These are phyloP conservation scores for Saccharomyces hybrid DNA, from an alignment of 1,139 yeast genomes.

Conservation along the genomic window DNA sequence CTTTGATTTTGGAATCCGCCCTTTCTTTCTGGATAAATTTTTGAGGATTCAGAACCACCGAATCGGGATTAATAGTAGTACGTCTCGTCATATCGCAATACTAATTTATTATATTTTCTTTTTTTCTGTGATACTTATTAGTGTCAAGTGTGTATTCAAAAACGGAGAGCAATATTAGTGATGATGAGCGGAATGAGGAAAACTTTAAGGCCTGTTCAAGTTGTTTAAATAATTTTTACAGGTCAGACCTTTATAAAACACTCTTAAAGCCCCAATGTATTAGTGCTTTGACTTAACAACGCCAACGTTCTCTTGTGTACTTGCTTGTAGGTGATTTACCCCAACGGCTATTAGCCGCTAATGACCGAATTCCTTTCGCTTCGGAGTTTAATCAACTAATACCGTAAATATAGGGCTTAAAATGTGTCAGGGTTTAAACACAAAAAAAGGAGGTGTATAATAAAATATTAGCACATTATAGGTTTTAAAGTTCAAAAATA, in stretches of 20 bases:
- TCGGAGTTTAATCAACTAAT: neutral
- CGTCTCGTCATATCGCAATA: conserved; percentile 18
- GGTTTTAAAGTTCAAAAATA: too few species aligned
- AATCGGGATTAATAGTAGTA: conserved; percentile 16
- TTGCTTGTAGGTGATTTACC: neutral
- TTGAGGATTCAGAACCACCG: conserved; percentile 24
- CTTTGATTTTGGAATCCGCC: conserved; percentile 38
- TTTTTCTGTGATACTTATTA: neutral
- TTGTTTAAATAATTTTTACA: neutral
- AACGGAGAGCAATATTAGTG: neutral
- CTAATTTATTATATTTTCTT: conserved; percentile 7
- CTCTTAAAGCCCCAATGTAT: neutral
- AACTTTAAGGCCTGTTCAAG: neutral
- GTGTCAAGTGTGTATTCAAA: neutral
- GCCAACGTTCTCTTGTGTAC: neutral
- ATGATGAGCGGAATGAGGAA: neutral
- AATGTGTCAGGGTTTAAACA: too few species aligned
- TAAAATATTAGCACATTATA: too few species aligned
- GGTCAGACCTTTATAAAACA: neutral
- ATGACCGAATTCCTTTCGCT: neutral
- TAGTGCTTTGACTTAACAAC: neutral
- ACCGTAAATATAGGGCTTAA: neutral
- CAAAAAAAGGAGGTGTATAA: too few species aligned
- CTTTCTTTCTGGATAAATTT: conserved; percentile 42
- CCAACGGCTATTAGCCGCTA: conserved; percentile 1